Conservation (phyloP, 2,329 filamentous ascomycete genomes). For the Calonectria ilicicola region DNA sequence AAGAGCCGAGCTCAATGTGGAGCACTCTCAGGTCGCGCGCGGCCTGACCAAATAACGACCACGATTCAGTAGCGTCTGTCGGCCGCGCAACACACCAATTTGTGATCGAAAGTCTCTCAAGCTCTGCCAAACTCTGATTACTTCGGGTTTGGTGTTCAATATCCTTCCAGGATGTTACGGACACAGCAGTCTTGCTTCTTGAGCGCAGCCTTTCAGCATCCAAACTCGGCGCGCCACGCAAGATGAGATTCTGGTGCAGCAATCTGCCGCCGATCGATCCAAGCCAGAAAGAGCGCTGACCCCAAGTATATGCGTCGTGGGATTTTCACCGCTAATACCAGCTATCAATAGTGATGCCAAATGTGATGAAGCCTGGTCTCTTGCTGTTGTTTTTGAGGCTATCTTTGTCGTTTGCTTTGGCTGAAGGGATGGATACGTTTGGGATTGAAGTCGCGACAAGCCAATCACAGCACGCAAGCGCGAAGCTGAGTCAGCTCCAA, state of each 20-base stretch:
- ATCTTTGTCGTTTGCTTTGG: constrained; percentile 9
- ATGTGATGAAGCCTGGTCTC: neutral
- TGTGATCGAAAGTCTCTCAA: neutral
- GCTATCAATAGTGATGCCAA: neutral
- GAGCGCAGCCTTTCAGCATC: neutral
- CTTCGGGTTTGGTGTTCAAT: neutral
- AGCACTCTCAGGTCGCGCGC: constrained; percentile 12
- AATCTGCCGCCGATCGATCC: neutral
- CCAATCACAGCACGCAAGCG: constrained; percentile 11
- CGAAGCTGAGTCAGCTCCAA: constrained; percentile 20
- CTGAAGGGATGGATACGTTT: constrained; percentile 3
- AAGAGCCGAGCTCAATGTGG: constrained; percentile 9
- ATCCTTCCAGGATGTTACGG: neutral
- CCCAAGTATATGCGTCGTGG: neutral
- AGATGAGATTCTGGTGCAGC: neutral
- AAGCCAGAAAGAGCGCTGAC: neutral
- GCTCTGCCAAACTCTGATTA: neutral
- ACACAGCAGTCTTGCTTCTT: neutral
- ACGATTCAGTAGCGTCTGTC: neutral
- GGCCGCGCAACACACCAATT: neutral
- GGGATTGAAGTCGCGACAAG: neutral
- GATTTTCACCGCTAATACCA: neutral
- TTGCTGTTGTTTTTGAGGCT: constrained; percentile 7
- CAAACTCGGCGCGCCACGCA: constrained; percentile 4
- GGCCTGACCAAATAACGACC: neutral